Evolutionary conservation across 495 filamentous ascomycete species (phyloP).

Genomic region (Aspergillus conjunctus): DNA sequence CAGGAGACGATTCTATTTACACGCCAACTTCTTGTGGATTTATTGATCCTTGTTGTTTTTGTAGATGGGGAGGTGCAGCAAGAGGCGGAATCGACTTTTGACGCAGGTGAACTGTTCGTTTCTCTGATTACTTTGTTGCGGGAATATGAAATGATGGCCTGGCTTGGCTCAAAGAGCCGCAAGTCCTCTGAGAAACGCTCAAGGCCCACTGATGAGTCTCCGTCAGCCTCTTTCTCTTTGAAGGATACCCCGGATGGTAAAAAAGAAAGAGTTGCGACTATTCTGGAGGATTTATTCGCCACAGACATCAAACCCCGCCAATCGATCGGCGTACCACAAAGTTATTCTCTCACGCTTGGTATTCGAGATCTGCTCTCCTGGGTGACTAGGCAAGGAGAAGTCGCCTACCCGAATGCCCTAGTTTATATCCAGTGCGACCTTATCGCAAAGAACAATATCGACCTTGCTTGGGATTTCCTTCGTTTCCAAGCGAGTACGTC

Average conservation of each 20-base stretch:
- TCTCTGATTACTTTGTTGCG: slow-evolving; percentile 66
- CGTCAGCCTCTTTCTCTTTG: slow-evolving; percentile 29
- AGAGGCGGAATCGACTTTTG: slow-evolving; percentile 65
- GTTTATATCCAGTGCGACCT: slow-evolving; percentile 69
- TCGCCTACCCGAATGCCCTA: slow-evolving; percentile 49
- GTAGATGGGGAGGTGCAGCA: slow-evolving; percentile 76
- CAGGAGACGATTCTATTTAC: slow-evolving; percentile 76
- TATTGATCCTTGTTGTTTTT: slow-evolving; percentile 81
- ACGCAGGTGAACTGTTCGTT: slow-evolving; percentile 66
- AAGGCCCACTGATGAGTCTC: slow-evolving; percentile 24
- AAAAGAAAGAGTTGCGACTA: slow-evolving; percentile 36
- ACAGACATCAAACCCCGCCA: slow-evolving; percentile 49
- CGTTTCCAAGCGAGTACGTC: slow-evolving; percentile 63
- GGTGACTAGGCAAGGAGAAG: slow-evolving; percentile 48
- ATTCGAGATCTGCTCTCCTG: slow-evolving; percentile 54
- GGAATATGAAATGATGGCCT: slow-evolving; percentile 75
- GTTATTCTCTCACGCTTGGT: slow-evolving; percentile 49
- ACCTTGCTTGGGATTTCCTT: slow-evolving; percentile 74
- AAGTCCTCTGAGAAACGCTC: slow-evolving; percentile 30
- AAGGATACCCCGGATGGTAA: slow-evolving; percentile 34
- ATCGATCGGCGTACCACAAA: slow-evolving; percentile 43
- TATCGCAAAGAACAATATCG: slow-evolving; percentile 66
- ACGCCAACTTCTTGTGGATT: slow-evolving; percentile 68
- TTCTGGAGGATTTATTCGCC: slow-evolving; percentile 55
- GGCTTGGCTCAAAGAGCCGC: slow-evolving; percentile 67